Conservation (phyloP, 371 early-diverging fungal genomes). For the Apophysomyces variabilis region DNA sequence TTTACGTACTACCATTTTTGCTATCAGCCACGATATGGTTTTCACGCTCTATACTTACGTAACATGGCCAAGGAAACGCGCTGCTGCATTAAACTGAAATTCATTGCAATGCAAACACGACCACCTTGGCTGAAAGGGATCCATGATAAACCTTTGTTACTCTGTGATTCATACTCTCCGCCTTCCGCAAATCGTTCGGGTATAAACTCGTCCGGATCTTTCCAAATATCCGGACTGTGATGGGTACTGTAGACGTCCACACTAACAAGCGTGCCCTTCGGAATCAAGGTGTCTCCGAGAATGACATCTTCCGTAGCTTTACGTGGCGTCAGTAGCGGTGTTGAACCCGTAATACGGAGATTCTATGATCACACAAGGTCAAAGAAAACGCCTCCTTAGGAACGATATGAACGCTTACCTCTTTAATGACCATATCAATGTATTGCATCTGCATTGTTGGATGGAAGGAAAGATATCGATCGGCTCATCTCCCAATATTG, state of each 20-base stretch:
- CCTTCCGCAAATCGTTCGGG: constrained; percentile 50
- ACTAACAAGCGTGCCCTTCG: constrained; percentile 22
- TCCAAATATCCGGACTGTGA: constrained; percentile 36
- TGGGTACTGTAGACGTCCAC: constrained; percentile 22
- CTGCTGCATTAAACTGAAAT: constrained; percentile 27
- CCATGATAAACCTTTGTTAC: constrained; percentile 27
- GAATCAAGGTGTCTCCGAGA: constrained; percentile 20
- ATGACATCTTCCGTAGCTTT: constrained; percentile 16
- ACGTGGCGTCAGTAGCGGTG: constrained; percentile 12
- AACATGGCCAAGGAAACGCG: constrained; percentile 21
- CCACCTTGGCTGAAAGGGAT: constrained; percentile 50
- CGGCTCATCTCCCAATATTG: constrained; percentile 48
- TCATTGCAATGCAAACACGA: constrained; percentile 42
- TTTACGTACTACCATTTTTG: neutral
- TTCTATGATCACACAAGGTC: neutral
- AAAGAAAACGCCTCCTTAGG: neutral
- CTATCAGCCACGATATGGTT: neutral
- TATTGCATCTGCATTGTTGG: constrained; percentile 53
- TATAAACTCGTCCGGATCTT: constrained; percentile 37
- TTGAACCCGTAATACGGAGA: constrained; percentile 17
- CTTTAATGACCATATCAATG: constrained; percentile 44
- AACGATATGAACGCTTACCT: constrained; percentile 6
- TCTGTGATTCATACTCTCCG: constrained; percentile 13
- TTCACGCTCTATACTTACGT: constrained; percentile 19
- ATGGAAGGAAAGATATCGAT: constrained; percentile 42